Evolutionary conservation across 306 rosid genomes (phyloP), one percentile per base, ranked within the genome.

Genomic region (Medicago ruthenica): DNA sequence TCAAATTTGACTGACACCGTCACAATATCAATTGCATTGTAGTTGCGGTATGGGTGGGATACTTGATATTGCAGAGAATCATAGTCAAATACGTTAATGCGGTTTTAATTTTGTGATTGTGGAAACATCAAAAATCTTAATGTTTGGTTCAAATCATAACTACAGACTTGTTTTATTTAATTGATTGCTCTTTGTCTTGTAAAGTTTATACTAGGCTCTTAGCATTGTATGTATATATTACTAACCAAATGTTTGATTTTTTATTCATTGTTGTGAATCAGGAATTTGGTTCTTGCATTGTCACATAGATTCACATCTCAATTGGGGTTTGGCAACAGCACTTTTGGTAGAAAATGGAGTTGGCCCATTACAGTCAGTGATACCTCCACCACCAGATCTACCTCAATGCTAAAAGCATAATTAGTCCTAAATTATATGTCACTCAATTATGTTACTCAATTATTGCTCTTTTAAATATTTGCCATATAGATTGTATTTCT

Each of bases 211-310:
- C 51, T 7, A 13, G 61, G 41, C 31, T 66, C 63, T 41, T 42
- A 54, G 45, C 41, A 24, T 34, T 70, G 60, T 24, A 37, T 36
- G 6, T 15, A 37, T 36, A 3, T 15, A 9, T 39, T 39, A 74
- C 67, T 60, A 71, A 84, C 79, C 55, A 45, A 62, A 54, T 63
- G 54, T 54, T 12, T 51, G 41, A 17, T 21, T 77, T 31, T 54
- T 44, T 11, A 7, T 62, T 60, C 1, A 11, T n/a, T 74, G 51
- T 18, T 75, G 51, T 10, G 69, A 79, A 80, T 57, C 90, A 92
- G 97, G 97, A 18, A 76, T 89, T 80, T 95, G 99, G 99, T 70
- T 95, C 85, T 69, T 95, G 88, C 97, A 95, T 71, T 92, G 99
- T 82, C 99, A 92, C 83, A 57, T 95, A 44, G 99, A 95, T 78